phyloP scores from a whole-genome alignment of 2,329 filamentous ascomycete species.

The Cercospora berteroae region DNA sequence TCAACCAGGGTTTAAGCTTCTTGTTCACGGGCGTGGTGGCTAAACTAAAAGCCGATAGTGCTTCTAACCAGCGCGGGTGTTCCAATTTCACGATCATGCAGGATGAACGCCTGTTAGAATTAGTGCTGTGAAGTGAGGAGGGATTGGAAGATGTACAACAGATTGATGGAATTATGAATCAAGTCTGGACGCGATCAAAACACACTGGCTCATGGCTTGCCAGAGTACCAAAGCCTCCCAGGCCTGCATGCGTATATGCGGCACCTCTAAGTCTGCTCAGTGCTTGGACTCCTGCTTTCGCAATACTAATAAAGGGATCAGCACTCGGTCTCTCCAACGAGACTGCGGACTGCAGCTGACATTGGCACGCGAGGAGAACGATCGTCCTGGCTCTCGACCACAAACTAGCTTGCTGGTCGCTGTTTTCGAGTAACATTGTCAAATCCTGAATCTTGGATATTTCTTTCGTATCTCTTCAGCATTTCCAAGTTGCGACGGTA shows the following conservation, averaged over 20 bases:
- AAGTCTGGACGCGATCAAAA: background rate
- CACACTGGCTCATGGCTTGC: background rate
- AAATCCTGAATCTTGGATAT: background rate
- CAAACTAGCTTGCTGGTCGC: background rate
- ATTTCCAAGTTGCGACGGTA: background rate
- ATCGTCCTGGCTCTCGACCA: background rate
- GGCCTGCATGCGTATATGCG: background rate
- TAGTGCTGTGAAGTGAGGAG: background rate
- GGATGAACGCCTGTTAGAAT: background rate
- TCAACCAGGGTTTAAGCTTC: background rate
- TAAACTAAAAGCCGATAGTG: background rate
- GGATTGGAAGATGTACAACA: background rate
- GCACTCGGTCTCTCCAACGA: background rate
- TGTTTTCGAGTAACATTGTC: background rate
- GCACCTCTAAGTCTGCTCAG: background rate
- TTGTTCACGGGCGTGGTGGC: background rate
- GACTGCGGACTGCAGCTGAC: background rate
- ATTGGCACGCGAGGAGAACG: background rate
- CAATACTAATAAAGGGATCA: background rate
- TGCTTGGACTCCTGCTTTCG: background rate
- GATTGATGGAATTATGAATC: too few species aligned
- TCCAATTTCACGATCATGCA: background rate
- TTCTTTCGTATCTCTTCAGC: background rate
- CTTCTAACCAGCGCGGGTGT: background rate
- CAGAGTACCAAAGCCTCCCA: background rate